A percentile compares a stretch with the other conserved stretches of the same genome.
phyloP scores from a whole-genome alignment of 169 alveolate genomes.

The Cardiosporidium cionae region DNA sequence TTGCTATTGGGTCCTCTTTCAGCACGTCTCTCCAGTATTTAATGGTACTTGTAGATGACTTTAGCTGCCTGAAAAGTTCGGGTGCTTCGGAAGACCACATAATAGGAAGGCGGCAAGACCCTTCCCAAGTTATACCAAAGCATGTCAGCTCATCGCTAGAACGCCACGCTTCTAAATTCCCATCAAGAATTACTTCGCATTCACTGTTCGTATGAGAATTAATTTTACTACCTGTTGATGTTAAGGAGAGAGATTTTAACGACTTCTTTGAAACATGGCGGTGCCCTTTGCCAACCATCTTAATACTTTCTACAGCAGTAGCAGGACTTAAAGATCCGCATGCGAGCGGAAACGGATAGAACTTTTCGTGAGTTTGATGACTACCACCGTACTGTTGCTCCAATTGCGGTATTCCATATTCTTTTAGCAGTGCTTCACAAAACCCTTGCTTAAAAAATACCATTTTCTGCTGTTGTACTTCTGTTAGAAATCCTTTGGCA shows the following conservation, averaged over 20 bases:
- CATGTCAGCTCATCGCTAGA: conserved; percentile 19
- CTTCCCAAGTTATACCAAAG: conserved; percentile 28
- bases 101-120: conserved; percentile 7
- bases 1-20: too few species aligned
- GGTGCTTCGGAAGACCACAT: conserved; percentile 24
- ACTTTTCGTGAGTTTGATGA: conserved; percentile 29
- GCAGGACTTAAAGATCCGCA: conserved; percentile 34
- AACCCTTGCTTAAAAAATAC: conserved; percentile 30
- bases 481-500: conserved; percentile 48
- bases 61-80: background rate
- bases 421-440: conserved; percentile 22
- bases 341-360: conserved; percentile 49
- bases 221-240: too few species aligned
- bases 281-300: too few species aligned
- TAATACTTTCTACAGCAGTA: background rate
- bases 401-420: conserved; percentile 35
- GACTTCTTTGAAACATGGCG: too few species aligned
- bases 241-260: too few species aligned
- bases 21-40: too few species aligned
- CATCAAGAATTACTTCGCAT: too few species aligned
- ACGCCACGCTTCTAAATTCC: too few species aligned
- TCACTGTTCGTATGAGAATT: too few species aligned
- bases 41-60: too few species aligned
- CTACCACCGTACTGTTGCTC: conserved; percentile 54
- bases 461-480: conserved; percentile 54